Evolutionary conservation across 495 filamentous ascomycete species (phyloP), one percentile per base, ranked within the genome.

Genomic region (Penicillium soppii): DNA sequence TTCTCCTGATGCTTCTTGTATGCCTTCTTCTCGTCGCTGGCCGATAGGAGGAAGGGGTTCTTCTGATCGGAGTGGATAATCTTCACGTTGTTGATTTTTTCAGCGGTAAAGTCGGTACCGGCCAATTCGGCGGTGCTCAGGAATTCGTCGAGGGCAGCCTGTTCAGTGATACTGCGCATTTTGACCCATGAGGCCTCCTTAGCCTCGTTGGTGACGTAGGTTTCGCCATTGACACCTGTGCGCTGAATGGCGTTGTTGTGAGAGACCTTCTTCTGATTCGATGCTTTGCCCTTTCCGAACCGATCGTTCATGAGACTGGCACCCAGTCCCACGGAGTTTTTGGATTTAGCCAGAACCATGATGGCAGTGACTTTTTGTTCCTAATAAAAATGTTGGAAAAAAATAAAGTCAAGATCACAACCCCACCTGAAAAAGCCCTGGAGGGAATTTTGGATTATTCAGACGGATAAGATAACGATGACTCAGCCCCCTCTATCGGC

Each of bases 111-210:
- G 65, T 99, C 95, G 50, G 95, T 99, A 40, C 91, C 92, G 16
- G 95, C 95, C 56, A 99, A 77, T 71, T 97, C 91, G 56, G 92
- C 92, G 22, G 92, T 97, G 43, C 74, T 83, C 43, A 90, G 74
- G 65, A 90, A 90, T 58, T 89, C 87, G 71, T 98, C 94, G 43
- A 98, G 82, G 30, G 92, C 91, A 49, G 84, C 92, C 73, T 99
- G 95, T 76, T 97, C 92, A 20, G 95, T 99, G 57, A 97, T 88
- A 73, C 88, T 92, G 70, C 92, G 90, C 92, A 98, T 97, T 78
- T 97, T 97, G 44, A 74, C 74, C 67, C 79, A 78, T 43, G 68
- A 61, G 17, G 69, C 66, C 58, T 82, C 78, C 43, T 77, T 59
- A 5, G 53, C 43, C 10, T 67, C 65, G 44, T 81, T 81, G 22